Evolutionary conservation across 805 yeast species (phyloP), one percentile per base, ranked within the genome.

Genomic region (Saccharomycopsis microspora): DNA sequence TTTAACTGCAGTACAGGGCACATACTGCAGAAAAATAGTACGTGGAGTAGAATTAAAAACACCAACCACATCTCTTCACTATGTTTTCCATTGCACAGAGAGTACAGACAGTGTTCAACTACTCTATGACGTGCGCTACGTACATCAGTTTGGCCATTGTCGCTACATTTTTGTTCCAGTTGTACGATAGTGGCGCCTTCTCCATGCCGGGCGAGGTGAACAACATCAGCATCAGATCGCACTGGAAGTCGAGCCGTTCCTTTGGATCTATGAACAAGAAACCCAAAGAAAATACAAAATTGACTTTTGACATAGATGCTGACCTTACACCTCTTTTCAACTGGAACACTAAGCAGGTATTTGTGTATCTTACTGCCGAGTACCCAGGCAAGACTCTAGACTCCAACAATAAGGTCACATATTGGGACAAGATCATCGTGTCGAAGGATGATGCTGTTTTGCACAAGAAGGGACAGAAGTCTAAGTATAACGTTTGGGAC

Each of bases 311-410:
- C 60, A 66, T 93, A 42, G 77, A 76, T 4, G 69, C 76, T 1
- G 96, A 90, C 63, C 69, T 90, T 52, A 61, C 85, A 1, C 80
- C 86, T 1, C 70, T 93, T 45, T 89, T 89, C 74, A 88, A 84
- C 64, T 90, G 97, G 96, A 93, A 90, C 65, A 93, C 98, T 8
- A 90, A 90, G 61, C 97, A 90, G 64, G 79, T 90, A n/a, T 90
- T 93, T 58, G 85, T 82, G 4, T 93, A 90, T 58, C 69, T 93
- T 53, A 85, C 94, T 3, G 95, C 94, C 1, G 90, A 86, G 59
- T 89, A 89, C 54, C 58, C 70, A 39, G 71, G 69, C 1, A 59
- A 58, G 44, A 63, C 74, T 9, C 60, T 55, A 1, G 68, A 61
- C 6, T 64, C 74, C n/a, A 60, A 63, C 2, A 83, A 81, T 63